These are phyloP conservation scores for Phalaenopsis equestris DNA, from an alignment of 106 monocot species.

Conservation along the genomic window DNA sequence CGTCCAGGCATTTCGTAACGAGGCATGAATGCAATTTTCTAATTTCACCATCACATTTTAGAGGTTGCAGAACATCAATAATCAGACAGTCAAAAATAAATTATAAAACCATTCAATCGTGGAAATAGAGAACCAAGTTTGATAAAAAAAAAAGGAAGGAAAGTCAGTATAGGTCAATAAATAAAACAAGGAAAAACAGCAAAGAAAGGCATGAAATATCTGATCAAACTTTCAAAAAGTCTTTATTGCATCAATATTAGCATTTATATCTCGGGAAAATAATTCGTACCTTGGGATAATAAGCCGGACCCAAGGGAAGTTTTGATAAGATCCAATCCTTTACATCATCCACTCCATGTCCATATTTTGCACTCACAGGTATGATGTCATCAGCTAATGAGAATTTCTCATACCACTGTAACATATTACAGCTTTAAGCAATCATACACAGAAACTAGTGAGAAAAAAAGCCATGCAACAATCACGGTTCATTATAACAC, in stretches of 20 bases:
- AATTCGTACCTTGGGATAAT: constrained; percentile 85
- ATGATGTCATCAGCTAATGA: constrained; percentile 87
- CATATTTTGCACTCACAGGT: constrained; percentile 97
- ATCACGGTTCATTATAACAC: neutral
- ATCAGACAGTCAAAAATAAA: neutral
- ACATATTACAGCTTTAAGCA: neutral
- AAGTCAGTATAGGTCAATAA: neutral
- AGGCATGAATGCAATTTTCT: neutral
- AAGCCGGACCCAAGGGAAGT: constrained; percentile 80
- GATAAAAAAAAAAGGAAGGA: neutral
- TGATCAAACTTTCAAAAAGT: neutral
- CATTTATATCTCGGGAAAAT: constrained; percentile 77
- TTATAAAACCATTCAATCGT: neutral
- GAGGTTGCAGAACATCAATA: neutral
- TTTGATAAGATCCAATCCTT: constrained; percentile 93
- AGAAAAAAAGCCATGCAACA: neutral
- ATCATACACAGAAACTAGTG: neutral
- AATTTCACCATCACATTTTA: neutral
- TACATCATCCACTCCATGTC: constrained; percentile 84
- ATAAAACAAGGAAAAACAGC: neutral
- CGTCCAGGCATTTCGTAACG: neutral
- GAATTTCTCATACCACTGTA: constrained; percentile 94
- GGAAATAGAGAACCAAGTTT: neutral
- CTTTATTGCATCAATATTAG: constrained; percentile 4
- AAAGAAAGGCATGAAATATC: neutral